Base-by-base conservation (phyloP, 352 stramenopile species). In the Pythium pectinolyticum region DNA sequence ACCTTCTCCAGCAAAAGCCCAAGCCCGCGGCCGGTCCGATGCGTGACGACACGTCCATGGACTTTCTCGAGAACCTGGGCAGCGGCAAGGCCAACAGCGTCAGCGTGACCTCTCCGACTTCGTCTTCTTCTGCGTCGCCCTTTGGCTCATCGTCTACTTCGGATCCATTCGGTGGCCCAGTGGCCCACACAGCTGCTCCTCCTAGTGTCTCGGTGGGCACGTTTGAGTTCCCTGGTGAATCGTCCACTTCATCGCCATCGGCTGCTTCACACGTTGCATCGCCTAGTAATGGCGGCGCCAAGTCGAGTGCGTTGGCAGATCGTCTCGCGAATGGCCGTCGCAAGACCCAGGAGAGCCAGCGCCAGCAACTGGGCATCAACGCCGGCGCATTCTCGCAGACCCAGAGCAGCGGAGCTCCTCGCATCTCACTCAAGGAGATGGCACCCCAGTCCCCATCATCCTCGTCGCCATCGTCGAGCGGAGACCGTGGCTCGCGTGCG, bases 1-100 rank as follows among this genome's bases (percentile, higher is more conserved):
- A 91, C 61, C 65, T 91, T 15, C 69, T 91, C 1, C 74, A 89
- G 69, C 81, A 91, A 49, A 91, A 90, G 58, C 77, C 83, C 32
- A 82, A 80, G 57, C 45, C 66, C n/a, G n/a, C n/a, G 2, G 45
- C 68, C 0, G 69, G 63, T 12, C 45, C 40, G 24, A 51, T 68
- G 19, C 68, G 75, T 8, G 78, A 83, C 43, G 80, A 88, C 61
- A 54, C 77, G 1, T 86, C 78, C 1, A 82, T 90, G 75, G 77
- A 90, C 35, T 88, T 88, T 57, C 58, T 90, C 35, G 78, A 88
- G 64, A 77, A 78, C 32, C 69, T 89, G 22, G 80, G 80, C 14
- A 69, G 45, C 20, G 60, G 40, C 51, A 78, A 78, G 57, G 67
- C 67, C 27, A 75, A 71, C 52, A 73, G 59, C 35, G 53, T 72